phyloP scores from a whole-genome alignment of 2,329 filamentous ascomycete species.

The Cyanodermella asteris region DNA sequence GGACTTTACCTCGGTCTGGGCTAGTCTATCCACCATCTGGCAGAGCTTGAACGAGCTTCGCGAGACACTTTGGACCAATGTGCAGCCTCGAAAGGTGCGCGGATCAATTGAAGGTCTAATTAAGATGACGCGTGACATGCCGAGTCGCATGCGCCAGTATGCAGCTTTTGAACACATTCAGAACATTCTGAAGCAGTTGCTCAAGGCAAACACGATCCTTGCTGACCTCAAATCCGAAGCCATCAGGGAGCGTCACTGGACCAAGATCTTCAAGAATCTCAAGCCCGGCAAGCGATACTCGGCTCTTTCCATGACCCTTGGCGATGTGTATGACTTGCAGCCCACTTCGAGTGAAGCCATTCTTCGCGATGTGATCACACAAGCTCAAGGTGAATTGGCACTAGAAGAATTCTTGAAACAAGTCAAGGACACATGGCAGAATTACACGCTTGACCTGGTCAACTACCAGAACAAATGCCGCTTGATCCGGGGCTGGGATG shows the following conservation, averaged over 20 bases:
- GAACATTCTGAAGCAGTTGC: slow-evolving; percentile 61
- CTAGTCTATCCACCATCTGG: slow-evolving; percentile 88
- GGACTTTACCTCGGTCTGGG: slow-evolving; percentile 98
- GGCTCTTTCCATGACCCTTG: slow-evolving; percentile 82
- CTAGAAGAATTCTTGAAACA: slow-evolving; percentile 93
- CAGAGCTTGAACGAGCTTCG: slow-evolving; percentile 82
- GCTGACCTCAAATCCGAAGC: slow-evolving; percentile 89
- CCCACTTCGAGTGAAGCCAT: slow-evolving; percentile 67
- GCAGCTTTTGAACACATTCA: slow-evolving; percentile 99
- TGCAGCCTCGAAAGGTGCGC: slow-evolving; percentile 83
- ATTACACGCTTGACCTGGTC: slow-evolving; percentile 81
- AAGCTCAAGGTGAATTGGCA: slow-evolving; percentile 95
- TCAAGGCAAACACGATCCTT: slow-evolving; percentile 78
- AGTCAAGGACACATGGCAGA: slow-evolving; percentile 91
- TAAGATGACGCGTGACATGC: slow-evolving; percentile 98
- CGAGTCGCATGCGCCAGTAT: slow-evolving; percentile 95
- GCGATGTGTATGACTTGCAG: slow-evolving; percentile 95
- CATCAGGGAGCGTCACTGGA: slow-evolving; percentile 89
- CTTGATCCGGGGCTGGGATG: slow-evolving; percentile 92
- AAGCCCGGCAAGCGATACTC: slow-evolving; percentile 88
- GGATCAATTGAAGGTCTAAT: slow-evolving; percentile 75
- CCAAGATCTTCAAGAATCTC: slow-evolving; percentile 90
- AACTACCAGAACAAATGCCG: slow-evolving; percentile 97
- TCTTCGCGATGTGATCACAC: slow-evolving; percentile 80
- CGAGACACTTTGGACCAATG: slow-evolving; percentile 82